Base-by-base conservation (phyloP, 176 grass and related monocot species). In the Elymus sibiricus region DNA sequence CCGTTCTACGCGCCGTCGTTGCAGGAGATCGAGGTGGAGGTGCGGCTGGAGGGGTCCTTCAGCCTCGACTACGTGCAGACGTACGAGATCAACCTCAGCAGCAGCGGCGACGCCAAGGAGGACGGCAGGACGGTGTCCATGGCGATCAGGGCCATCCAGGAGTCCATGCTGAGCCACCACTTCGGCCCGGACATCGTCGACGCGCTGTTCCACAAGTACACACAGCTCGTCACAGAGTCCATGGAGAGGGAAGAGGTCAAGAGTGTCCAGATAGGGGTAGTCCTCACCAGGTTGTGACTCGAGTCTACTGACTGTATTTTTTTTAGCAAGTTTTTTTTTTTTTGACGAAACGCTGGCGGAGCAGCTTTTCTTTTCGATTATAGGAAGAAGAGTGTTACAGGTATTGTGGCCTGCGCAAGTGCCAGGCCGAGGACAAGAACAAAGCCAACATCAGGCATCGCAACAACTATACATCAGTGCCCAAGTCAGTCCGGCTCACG, bases 81-180 rank as follows among this genome's bases (percentile, higher is more conserved):
- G 76, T 99, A 80, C 77, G 97, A 99, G 88, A 84, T 93, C 80
- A 91, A 90, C 82, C 87, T 94, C 29, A 88, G 86, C 77, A 89
- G 89, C 85, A 99, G 88, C 85, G 94, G 92, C 72, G 87, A 99
- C 83, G 94, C 94, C 21, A 90, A 89, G 86, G 84, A 90, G 88
- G 97, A 99, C 76, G 94, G 90, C 59, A 82, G 62, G 44, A 89
- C 92, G 76, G 85, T 90, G 76, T 91, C 97, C 13, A 93, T 91
- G 97, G 88, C 92, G 13, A 91, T 97, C 78, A 91, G 94, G 74
- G 92, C 94, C 19, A 94, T 99, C 70, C 97, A 99, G 79, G 94
- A 97, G 85, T 91, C 97, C 7, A 99, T 99, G 92, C 92, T 99
- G 26, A 86, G 85, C 82, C 92, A 99, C 88, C 94, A 97, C 78